Evolutionary conservation across 495 filamentous ascomycete genomes (phyloP), one percentile per base, ranked within the genome.

Genomic region (Talaromyces stipitatus): DNA sequence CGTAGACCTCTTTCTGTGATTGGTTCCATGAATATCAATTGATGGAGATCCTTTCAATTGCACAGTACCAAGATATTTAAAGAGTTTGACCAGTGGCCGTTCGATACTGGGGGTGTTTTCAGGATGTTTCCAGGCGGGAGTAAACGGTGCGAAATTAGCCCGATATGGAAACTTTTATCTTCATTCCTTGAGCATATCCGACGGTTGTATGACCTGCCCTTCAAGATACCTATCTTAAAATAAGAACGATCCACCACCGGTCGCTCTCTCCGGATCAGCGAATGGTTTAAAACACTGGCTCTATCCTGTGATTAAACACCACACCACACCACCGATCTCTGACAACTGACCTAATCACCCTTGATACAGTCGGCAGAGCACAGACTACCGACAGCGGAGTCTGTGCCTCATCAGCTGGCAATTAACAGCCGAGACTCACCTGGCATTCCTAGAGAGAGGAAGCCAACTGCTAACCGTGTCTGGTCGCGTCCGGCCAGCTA

Each of bases 191-290:
- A n/a, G n/a, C n/a, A n/a, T n/a, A n/a, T n/a, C n/a, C n/a, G n/a
- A n/a, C 30, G 11, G 11, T 14, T 33, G 30, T 33, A 33, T 12
- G 30, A 33, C 2, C 11, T 33, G n/a, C n/a, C n/a, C n/a, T n/a
- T n/a, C n/a, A n/a, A n/a, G n/a, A n/a, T n/a, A n/a, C n/a, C n/a
- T n/a, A n/a, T n/a, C n/a, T n/a, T n/a, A n/a, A n/a, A n/a, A n/a
- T n/a, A n/a, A n/a, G n/a, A n/a, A n/a, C n/a, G 48, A 30, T 51
- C 48, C 48, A 51, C 24, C 48, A 18, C 48, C 48, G 48, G 48
- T 30, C 48, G 48, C 48, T 51, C 27, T 28, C 48, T 51, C 48
- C 48, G 48, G 48, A 51, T 51, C 48, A 51, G 48, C 48, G 48
- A 51, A 51, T 51, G n/a, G 48, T 23, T 50, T 28, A 29, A 20